Evolutionary conservation across 768 basidiomycete genomes (phyloP), one percentile per base, ranked within the genome.

Genomic region (Leucocoprinus birnbaumii): DNA sequence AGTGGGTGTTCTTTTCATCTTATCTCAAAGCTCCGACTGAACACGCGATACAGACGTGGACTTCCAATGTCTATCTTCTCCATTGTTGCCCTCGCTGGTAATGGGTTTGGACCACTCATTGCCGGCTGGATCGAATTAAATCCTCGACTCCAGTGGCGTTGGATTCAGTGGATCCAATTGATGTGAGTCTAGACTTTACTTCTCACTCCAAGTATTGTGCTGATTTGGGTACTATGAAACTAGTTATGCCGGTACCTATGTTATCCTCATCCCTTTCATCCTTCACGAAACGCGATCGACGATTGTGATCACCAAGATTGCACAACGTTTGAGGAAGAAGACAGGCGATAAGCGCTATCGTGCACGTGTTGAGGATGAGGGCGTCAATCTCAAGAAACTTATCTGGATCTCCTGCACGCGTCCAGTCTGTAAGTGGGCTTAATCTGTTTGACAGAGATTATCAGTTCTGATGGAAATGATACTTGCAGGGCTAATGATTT

Each of bases 91-190:
- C 64, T 91, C 10, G 76, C 75, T 1, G 85, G 82, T 0, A 82
- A 79, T 0, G 87, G 84, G 0, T 34, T 91, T 1, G 90, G 84
- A 2, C 84, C 89, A 0, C 63, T 87, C 0, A 63, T 78, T 2
- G 81, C 83, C 21, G 85, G 85, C 13, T 89, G 83, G 83, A 75
- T 89, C 19, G 86, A 89, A 62, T 75, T 79, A 57, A 80, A 83
- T 56, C 63, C 71, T 0, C 70, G 69, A 18, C 65, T 91, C 1
- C 75, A 76, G 58, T 92, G 91, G 89, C 74, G 89, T 24, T 92
- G 90, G 89, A 89, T 94, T 22, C 83, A 91, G 62, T 92, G 89
- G 90, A 78, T 90, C 8, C 83, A 84, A 58, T 72, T 84, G 62
- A 88, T 86, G 85, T 83, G 46, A 1, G 73, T 68, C 52, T 62